A percentile compares a stretch with the other conserved stretches of the same genome.
Evolutionary conservation across 2,329 filamentous ascomycete genomes (phyloP).

Genomic region (Aspergillus flavus): DNA sequence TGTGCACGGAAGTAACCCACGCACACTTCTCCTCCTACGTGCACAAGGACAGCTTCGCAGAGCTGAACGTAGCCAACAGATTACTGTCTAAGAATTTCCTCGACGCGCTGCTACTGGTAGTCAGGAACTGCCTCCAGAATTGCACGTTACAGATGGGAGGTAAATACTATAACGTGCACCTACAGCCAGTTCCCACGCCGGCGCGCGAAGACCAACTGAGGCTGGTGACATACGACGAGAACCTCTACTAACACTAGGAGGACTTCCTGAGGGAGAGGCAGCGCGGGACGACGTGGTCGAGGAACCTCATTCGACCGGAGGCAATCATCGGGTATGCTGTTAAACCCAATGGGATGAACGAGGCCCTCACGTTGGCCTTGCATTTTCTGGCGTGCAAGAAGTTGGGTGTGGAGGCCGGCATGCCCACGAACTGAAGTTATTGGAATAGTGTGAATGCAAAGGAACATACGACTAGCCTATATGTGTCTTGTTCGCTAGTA

Average conservation of each 20-base stretch:
- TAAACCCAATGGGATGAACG: neutral
- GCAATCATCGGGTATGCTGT: neutral
- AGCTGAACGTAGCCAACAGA: neutral
- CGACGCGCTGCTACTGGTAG: neutral
- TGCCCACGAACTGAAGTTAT: too few species aligned
- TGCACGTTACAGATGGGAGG: neutral
- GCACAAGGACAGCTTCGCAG: neutral
- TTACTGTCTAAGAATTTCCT: neutral
- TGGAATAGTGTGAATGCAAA: too few species aligned
- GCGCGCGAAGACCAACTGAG: neutral
- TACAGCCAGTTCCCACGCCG: neutral
- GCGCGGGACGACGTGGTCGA: neutral
- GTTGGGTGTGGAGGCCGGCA: too few species aligned
- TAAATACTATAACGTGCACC: neutral
- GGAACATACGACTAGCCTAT: too few species aligned
- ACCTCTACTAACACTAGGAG: neutral
- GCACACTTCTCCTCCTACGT: neutral
- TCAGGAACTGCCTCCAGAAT: neutral
- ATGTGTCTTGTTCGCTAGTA: too few species aligned
- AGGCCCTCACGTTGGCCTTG: neutral
- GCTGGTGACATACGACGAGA: neutral
- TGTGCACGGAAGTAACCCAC: neutral
- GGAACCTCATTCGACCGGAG: neutral
- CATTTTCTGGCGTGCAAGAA: too few species aligned
- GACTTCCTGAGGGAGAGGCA: neutral